Evolutionary conservation across 768 basidiomycete genomes (phyloP), one percentile per base, ranked within the genome.

Genomic region (Rhizopogon vesiculosus): DNA sequence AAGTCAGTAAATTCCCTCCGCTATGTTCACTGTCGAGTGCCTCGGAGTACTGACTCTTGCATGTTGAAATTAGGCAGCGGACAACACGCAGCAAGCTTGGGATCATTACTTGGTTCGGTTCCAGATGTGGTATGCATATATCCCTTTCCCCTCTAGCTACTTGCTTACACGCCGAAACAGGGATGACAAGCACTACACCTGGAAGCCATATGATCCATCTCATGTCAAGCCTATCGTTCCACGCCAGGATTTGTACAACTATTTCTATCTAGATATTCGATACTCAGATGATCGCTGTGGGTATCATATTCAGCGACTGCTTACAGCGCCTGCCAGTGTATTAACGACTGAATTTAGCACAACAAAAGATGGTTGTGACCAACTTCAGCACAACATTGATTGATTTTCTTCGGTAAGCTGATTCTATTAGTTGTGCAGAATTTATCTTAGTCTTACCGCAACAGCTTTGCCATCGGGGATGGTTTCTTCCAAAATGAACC

Each of bases 381-480:
- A 22, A 59, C 46, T 65, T 61, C 45, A 64, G 64, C 35, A 29
- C 38, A 12, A 56, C 56, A 40, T 58, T 65, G 12, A 15, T 62
- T 12, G 50, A 58, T 35, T 62, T 57, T 42, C 40, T 65, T 15
- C 62, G 63, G 62, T 62, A 4, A 28, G 54, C 39, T 25, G 39
- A 28, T 45, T 12, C 22, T 48, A 35, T 33, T 5, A 19, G 1
- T 7, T 35, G 2, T 22, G 31, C 3, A 8, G 9, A 33, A 8
- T 9, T 12, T 4, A 48, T 19, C 46, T 48, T 15, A 48, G 19
- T 13, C 3, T 48, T 7, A 12, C 7, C 31, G 22, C 9, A 12
- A 25, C 8, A 48, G 46, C 19, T 22, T 8, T 8, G 48, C 43
- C 28, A 59, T 62, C 25, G 64, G 59, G 28, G 53, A 51, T 16